A percentile compares a stretch with the other conserved stretches of the same genome.
phyloP scores from a whole-genome alignment of 2,329 filamentous ascomycete genomes.

The Cercospora zeina region DNA sequence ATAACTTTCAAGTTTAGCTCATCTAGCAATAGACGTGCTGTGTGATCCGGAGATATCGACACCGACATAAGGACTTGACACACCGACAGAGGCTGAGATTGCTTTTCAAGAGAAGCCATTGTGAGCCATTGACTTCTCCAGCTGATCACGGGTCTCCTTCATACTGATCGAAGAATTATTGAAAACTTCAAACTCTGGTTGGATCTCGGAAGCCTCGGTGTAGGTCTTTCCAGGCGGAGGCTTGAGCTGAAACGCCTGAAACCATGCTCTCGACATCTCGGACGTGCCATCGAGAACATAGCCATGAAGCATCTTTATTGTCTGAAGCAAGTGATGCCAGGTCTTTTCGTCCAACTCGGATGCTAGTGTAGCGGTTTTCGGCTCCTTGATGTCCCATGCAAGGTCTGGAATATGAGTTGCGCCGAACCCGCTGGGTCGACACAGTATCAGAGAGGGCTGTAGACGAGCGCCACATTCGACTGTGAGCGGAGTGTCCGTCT shows the following conservation, averaged over 20 bases:
- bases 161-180: background rate
- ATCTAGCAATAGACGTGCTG: background rate
- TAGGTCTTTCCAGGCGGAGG: background rate
- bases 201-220: background rate
- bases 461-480: too few species aligned
- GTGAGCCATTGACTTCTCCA: background rate
- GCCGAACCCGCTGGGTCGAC: background rate
- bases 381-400: conserved; percentile 4
- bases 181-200: conserved; percentile 3
- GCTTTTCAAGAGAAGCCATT: conserved; percentile 2
- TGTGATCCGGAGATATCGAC: background rate
- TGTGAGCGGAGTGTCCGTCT: too few species aligned
- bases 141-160: background rate
- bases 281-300: background rate
- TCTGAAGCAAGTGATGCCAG: background rate
- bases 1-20: conserved; percentile 4
- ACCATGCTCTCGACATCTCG: background rate
- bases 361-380: background rate
- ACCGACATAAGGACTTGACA: background rate
- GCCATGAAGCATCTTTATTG: conserved; percentile 10
- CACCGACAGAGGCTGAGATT: background rate
- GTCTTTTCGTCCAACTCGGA: background rate
- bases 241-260: conserved; percentile 5
- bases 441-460: too few species aligned
- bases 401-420: background rate